Evolutionary conservation across 2,329 filamentous ascomycete species (phyloP), one percentile per base, ranked within the genome.

Genomic region (Nigrospora sphaerica): DNA sequence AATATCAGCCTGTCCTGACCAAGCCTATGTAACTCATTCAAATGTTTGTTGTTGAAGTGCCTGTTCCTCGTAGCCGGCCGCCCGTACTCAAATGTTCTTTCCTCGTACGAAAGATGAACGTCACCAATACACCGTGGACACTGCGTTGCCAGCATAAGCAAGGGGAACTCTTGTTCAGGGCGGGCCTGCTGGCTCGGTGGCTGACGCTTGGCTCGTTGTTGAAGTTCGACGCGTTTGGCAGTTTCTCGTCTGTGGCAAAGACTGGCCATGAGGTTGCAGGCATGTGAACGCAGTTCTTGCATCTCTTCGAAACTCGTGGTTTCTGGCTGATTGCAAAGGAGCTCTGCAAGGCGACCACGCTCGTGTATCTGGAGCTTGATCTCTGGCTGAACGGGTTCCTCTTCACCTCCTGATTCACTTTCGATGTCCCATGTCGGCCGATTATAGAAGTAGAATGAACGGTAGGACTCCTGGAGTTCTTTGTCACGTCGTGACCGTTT

Each of bases 361-460:
- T 54, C 52, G 16, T 50, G 47, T 12, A 56, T 52, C 13, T 42
- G 35, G 12, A 54, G 49, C 19, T 52, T 46, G 37, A 53, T 41
- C 17, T 33, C 32, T 32, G 48, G 53, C 33, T 50, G 38, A 12
- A 47, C 42, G 28, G 52, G 49, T 32, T 54, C 46, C 44, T 49
- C 52, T 45, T 59, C 44, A 32, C 47, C 53, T 28, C 18, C 35
- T 49, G 11, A 49, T 44, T 54, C 42, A 17, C 47, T 51, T n/a
- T n/a, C n/a, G n/a, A n/a, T n/a, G n/a, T n/a, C n/a, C n/a, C n/a
- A n/a, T n/a, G n/a, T n/a, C n/a, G 48, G 48, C 36, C 44, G 47
- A 45, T 60, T 45, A 34, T 60, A 55, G 41, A 62, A 64, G 43
- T 62, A 62, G 48, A 61, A 39, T 44, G 58, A 35, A 28, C 47